Percentiles rank a stretch among this genome's conserved stretches.
Evolutionary conservation across 73 alveolate genomes (phyloP).

Genomic region (Stentor coeruleus): DNA sequence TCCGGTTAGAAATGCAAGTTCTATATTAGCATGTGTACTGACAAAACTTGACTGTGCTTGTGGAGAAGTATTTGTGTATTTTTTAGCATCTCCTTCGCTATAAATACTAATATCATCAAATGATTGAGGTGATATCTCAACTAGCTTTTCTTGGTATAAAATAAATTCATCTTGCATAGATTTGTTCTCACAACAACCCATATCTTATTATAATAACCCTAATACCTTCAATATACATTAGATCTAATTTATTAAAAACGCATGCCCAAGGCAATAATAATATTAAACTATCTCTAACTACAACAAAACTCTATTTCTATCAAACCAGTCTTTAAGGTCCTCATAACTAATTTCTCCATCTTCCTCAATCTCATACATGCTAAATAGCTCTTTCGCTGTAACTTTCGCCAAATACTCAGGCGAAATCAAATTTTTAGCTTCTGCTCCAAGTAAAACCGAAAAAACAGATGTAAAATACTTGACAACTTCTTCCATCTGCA

Average conservation of each 20-base stretch:
- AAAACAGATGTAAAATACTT: background rate
- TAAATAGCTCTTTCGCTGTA: conserved; percentile 7
- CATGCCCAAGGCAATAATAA: too few relatives aligned
- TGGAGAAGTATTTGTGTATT: background rate
- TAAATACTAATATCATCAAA: background rate
- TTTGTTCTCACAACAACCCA: background rate
- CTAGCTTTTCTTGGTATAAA: background rate
- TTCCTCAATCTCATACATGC: background rate
- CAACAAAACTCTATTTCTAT: too few relatives aligned
- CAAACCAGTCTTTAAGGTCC: conserved; percentile 8
- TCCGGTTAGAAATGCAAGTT: background rate
- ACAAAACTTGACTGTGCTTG: background rate
- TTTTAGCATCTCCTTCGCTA: background rate
- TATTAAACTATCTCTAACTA: too few relatives aligned
- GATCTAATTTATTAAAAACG: too few relatives aligned
- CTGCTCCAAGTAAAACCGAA: background rate
- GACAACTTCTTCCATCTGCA: background rate
- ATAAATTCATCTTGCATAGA: background rate
- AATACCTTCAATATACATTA: too few relatives aligned
- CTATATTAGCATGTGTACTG: background rate
- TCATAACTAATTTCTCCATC: background rate
- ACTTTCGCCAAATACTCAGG: background rate
- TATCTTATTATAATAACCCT: background rate
- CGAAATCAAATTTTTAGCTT: background rate
- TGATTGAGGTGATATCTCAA: background rate